These are phyloP conservation scores for Agapanthus africanus DNA, from an alignment of 106 monocot species.

Conservation along the genomic window DNA sequence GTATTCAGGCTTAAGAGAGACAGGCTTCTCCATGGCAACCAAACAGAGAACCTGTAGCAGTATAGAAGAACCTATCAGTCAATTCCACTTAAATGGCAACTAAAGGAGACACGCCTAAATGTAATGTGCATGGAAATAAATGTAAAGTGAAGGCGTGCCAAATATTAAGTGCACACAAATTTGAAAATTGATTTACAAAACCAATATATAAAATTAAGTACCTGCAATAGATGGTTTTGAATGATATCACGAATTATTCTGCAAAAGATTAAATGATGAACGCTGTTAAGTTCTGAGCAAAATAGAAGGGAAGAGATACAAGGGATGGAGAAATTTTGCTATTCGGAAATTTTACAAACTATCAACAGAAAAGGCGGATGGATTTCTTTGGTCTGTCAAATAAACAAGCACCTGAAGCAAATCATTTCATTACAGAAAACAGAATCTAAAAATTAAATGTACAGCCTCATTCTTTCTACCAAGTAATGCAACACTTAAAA, in stretches of 20 bases:
- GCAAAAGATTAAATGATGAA: constrained; percentile 17
- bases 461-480: background rate
- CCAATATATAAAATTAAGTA: constrained; percentile 5
- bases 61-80: background rate
- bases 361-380: no score
- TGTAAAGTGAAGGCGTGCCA: background rate
- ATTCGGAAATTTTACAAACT: background rate
- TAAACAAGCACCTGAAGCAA: background rate
- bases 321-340: background rate
- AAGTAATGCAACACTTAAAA: background rate
- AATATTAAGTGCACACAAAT: no score
- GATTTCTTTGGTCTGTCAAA: background rate
- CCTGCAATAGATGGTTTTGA: constrained; percentile 76
- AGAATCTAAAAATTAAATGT: background rate
- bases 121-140: constrained; percentile 1
- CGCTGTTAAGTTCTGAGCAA: background rate
- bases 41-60: constrained; percentile 89
- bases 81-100: background rate
- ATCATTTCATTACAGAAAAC: constrained; percentile 3
- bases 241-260: constrained; percentile 82
- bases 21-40: constrained; percentile 98
- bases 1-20: constrained; percentile 95
- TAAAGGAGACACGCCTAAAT: background rate
- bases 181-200: no score
- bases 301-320: background rate